phyloP scores from a whole-genome alignment of 2,329 filamentous ascomycete species.

The Paraconiothyrium brasiliense region DNA sequence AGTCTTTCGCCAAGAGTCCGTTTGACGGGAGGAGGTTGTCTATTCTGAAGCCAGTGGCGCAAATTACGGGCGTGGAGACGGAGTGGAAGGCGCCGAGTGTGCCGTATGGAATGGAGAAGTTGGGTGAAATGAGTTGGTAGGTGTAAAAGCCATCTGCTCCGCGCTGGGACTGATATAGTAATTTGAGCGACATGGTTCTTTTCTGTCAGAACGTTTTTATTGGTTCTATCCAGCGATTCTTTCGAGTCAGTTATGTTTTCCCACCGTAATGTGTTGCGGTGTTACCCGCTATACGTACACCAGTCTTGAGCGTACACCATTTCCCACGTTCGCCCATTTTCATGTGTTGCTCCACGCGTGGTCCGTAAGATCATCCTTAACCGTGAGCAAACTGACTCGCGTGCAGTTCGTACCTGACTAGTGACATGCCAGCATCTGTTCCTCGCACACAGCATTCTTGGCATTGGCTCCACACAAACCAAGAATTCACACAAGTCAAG shows the following conservation, averaged over 20 bases:
- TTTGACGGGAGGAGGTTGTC: constrained; percentile 35
- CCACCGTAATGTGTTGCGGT: neutral
- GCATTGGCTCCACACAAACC: neutral
- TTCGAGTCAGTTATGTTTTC: neutral
- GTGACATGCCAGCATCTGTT: neutral
- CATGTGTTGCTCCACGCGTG: neutral
- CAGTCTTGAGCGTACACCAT: neutral
- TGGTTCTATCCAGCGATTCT: neutral
- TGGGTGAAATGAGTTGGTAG: constrained; percentile 17
- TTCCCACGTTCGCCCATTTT: neutral
- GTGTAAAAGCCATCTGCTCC: neutral
- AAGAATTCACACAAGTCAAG: neutral
- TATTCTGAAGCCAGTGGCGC: constrained; percentile 35
- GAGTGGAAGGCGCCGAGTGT: constrained; percentile 26
- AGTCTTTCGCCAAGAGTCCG: constrained; percentile 30
- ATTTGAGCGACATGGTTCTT: neutral
- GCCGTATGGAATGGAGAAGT: constrained; percentile 25
- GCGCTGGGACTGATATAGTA: neutral
- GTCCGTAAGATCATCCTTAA: neutral
- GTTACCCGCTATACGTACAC: neutral
- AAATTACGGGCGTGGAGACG: constrained; percentile 23
- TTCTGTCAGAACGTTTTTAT: neutral
- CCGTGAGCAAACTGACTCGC: neutral
- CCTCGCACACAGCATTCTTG: neutral
- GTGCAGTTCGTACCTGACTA: neutral